Base-by-base conservation (phyloP, 441 rosid species). In the Mallotus japonicus region DNA sequence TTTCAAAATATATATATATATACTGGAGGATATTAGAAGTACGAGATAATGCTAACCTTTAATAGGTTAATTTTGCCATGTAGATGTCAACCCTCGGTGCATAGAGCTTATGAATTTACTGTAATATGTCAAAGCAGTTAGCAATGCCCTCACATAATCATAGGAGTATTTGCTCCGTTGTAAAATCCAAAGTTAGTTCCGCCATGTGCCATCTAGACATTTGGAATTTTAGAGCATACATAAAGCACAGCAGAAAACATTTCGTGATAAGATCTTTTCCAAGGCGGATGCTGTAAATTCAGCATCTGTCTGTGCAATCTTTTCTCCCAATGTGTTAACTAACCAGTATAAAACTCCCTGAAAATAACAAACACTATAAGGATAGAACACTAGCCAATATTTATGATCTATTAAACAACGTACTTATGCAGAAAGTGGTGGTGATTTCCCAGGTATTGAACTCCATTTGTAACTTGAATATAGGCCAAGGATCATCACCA, bases 291-390 rank as follows among this genome's bases (percentile, higher is more conserved):
- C 97, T 0, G 97, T 90, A 76, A 72, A 79, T 34, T 86, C 82
- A 50, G 95, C 95, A 80, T 70, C 87, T 10, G 97, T 92, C 57
- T 73, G 81, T 59, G 92, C 90, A 77, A 81, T 76, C 78, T 86
- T 88, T 87, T 95, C 96, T 40, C 91, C 99, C 99, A 95, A 56
- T 95, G 99, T 37, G 97, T 95, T 77, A 95, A 90, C 99, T 97
- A 95, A 55, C 99, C 99, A 28, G 99, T 92, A 69, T 95, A 95
- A 69, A 95, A 95, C 85, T 95, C 99, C 75, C 97, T 95, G 83
- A 69, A 76, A 79, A 80, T 46, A 70, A 69, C 10, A 28, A 73
- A 15, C 65, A 73, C 32, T 59, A 60, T 46, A 62, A 80, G 75
- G 72, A 69, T 63, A 72, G 63, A 68, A 40, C 16, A 74, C 10